phyloP scores from a whole-genome alignment of 2,329 filamentous ascomycete species.

The Aspergillus sp. region DNA sequence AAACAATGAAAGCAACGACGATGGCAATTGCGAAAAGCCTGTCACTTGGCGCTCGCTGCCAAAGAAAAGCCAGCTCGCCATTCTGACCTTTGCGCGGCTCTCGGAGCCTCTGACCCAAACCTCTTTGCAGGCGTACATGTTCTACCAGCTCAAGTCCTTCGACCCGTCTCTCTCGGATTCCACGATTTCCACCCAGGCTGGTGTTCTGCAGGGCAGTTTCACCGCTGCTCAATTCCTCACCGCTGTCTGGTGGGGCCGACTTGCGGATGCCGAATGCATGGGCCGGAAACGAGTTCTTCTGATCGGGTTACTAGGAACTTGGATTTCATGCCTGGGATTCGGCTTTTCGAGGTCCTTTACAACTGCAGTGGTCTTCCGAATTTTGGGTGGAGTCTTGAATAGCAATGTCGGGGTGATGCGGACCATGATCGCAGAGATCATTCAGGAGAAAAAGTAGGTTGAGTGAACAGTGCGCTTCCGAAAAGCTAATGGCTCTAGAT shows the following conservation, averaged over 20 bases:
- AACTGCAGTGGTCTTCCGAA: conserved; percentile 56
- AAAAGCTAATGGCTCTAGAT: no score
- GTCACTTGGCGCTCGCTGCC: conserved; percentile 35
- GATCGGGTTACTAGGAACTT: conserved; percentile 63
- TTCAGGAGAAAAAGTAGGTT: conserved; percentile 62
- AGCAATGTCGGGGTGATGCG: conserved; percentile 65
- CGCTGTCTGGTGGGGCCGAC: conserved; percentile 68
- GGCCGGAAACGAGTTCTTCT: conserved; percentile 71
- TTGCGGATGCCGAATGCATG: conserved; percentile 52
- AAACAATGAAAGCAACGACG: no score
- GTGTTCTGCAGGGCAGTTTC: conserved; percentile 66
- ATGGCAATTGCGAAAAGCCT: no score
- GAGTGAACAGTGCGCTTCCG: no score
- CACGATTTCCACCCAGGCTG: conserved; percentile 64
- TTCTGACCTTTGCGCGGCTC: conserved; percentile 30
- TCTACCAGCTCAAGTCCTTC: conserved; percentile 75
- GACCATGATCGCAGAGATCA: conserved; percentile 63
- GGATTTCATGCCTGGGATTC: conserved; percentile 56
- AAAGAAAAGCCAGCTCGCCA: conserved; percentile 26
- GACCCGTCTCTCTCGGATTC: conserved; percentile 46
- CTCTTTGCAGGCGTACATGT: conserved; percentile 57
- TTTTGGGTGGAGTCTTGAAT: conserved; percentile 58
- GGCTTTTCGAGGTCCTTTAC: conserved; percentile 58
- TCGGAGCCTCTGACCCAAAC: conserved; percentile 33
- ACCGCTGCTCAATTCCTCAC: conserved; percentile 72